A percentile compares a stretch with the other conserved stretches of the same genome.
Evolutionary conservation across 441 rosid species (phyloP).

Genomic region (Populus trichocarpa): DNA sequence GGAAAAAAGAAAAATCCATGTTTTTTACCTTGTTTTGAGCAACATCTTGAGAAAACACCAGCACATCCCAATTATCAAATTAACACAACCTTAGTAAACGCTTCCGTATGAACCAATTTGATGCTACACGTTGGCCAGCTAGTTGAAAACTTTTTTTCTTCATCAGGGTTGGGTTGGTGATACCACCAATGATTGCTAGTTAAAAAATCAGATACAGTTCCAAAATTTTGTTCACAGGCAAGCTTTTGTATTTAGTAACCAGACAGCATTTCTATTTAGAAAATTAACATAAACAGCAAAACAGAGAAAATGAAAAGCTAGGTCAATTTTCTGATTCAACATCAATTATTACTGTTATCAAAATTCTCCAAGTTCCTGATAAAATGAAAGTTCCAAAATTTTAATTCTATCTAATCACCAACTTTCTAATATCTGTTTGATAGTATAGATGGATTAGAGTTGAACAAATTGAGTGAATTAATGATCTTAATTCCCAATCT

Average conservation of each 20-base stretch:
- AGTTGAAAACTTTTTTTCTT: no score
- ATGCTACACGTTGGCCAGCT: no score
- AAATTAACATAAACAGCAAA: not conserved
- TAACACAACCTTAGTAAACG: no score
- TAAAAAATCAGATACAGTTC: not conserved
- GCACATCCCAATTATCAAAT: not conserved
- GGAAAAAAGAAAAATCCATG: not conserved
- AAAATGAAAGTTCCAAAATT: not conserved
- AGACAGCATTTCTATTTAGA: no score
- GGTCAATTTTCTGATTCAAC: not conserved
- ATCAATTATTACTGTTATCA: not conserved
- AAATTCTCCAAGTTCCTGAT: not conserved
- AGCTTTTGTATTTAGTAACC: not conserved
- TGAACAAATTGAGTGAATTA: not conserved
- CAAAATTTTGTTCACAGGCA: not conserved
- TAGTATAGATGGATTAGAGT: not conserved
- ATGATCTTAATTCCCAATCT: not conserved
- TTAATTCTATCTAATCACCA: not conserved
- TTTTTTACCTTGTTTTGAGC: not conserved
- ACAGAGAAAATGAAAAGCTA: no score
- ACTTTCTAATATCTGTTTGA: not conserved
- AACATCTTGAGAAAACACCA: not conserved
- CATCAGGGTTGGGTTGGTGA: no score
- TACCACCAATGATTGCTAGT: not conserved
- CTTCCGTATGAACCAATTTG: no score